phyloP scores from a whole-genome alignment of 2,329 filamentous ascomycete genomes.

The Beauveria sp. region DNA sequence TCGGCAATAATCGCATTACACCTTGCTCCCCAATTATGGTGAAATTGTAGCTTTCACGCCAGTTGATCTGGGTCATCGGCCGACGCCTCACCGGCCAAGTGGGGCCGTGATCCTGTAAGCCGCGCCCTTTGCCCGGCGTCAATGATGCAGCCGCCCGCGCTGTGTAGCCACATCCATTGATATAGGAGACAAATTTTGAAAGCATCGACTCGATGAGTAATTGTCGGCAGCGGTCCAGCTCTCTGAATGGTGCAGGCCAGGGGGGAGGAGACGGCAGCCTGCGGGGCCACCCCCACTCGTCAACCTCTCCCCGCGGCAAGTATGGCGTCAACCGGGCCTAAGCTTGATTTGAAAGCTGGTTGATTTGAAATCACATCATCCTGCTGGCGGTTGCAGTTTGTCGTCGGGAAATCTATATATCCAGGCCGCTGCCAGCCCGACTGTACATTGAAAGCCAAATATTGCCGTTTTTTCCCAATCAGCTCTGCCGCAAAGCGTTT shows the following conservation, averaged over 20 bases:
- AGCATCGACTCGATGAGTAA: constrained; percentile 3
- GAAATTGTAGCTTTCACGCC: neutral
- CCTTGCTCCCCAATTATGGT: neutral
- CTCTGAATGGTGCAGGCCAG: neutral
- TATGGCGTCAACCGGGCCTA: constrained; percentile 2
- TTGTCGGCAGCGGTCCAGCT: neutral
- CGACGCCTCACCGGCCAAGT: neutral
- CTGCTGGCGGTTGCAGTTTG: neutral
- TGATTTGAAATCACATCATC: constrained; percentile 10
- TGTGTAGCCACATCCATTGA: neutral
- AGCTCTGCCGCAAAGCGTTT: too few relatives aligned
- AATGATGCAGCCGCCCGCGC: neutral
- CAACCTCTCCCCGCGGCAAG: neutral
- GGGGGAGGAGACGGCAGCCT: neutral
- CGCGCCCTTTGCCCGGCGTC: neutral
- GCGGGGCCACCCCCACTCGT: neutral
- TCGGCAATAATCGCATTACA: neutral
- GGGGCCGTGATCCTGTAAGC: neutral
- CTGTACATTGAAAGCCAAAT: too few relatives aligned
- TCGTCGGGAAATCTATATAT: neutral
- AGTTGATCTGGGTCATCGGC: neutral
- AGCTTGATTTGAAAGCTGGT: constrained; percentile 4
- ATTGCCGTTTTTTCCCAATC: too few relatives aligned
- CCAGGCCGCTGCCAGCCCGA: neutral
- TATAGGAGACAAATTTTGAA: neutral